A percentile compares a stretch with the other conserved stretches of the same genome.
These are phyloP conservation scores for Trichoderma koningiopsis DNA, from an alignment of 2,329 filamentous ascomycete species.

Conservation along the genomic window DNA sequence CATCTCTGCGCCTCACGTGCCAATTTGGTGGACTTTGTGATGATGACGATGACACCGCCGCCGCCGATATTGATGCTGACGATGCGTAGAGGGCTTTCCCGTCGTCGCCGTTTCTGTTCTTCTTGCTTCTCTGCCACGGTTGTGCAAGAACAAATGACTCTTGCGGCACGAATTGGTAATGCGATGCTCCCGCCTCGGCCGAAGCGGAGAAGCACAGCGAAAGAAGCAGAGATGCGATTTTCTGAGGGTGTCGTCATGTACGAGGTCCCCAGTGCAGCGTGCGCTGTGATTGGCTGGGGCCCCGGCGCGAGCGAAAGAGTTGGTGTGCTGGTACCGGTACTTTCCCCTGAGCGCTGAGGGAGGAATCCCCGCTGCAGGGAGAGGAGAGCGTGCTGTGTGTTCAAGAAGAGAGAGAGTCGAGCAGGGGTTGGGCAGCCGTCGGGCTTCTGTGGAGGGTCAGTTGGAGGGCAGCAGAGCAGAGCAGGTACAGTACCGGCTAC, in stretches of 20 bases:
- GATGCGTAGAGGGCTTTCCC: background rate
- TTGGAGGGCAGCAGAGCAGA: background rate
- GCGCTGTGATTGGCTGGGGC: conserved; percentile 4
- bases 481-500: background rate
- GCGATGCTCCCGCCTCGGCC: background rate
- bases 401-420: background rate
- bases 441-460: background rate
- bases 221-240: background rate
- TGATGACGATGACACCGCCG: background rate
- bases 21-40: background rate
- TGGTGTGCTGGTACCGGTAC: background rate
- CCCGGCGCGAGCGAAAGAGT: background rate
- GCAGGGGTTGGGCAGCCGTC: conserved; percentile 22
- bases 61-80: background rate
- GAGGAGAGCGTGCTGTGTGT: too few relatives aligned
- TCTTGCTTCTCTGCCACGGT: background rate
- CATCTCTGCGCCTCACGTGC: background rate
- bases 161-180: background rate
- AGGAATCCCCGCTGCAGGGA: background rate
- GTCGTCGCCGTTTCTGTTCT: background rate
- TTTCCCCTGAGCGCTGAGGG: conserved; percentile 4
- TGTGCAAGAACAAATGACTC: background rate
- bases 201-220: background rate
- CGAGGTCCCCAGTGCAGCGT: background rate
- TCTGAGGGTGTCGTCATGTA: conserved; percentile 9